Evolutionary conservation across 352 stramenopile species (phyloP).

Genomic region (Phytophthora crassamura): DNA sequence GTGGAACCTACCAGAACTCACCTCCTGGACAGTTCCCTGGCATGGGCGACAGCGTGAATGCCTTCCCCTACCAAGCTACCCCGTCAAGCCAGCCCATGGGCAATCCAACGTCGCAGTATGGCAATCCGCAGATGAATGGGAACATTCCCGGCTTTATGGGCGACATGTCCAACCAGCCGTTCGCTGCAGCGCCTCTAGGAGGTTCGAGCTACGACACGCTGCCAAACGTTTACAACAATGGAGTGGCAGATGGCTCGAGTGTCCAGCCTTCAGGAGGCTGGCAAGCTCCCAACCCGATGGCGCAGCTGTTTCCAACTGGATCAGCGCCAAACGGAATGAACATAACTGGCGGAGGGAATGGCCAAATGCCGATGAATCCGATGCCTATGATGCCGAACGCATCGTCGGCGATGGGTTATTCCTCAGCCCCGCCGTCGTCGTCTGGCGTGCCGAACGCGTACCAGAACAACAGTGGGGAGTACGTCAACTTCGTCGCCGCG

Average conservation of each 20-base stretch:
- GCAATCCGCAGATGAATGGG: slow-evolving; percentile 18
- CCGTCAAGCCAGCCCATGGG: slow-evolving; percentile 34
- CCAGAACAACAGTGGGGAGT: slow-evolving; percentile 30
- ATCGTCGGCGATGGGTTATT: slow-evolving; percentile 28
- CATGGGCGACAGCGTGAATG: slow-evolving; percentile 35
- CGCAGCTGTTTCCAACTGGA: slow-evolving; percentile 21
- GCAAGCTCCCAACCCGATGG: slow-evolving; percentile 35
- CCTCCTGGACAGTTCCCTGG: slow-evolving; percentile 19
- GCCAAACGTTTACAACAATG: slow-evolving; percentile 35
- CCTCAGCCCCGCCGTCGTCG: slow-evolving; percentile 19
- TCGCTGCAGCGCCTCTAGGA: slow-evolving; percentile 25
- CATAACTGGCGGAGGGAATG: slow-evolving; percentile 23
- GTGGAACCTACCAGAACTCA: slow-evolving; percentile 15
- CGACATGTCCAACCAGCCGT: slow-evolving; percentile 35
- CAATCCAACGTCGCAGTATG: slow-evolving; percentile 37
- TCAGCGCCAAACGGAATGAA: slow-evolving; percentile 24
- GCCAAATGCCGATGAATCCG: slow-evolving; percentile 33
- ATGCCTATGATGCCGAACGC: slow-evolving; percentile 32
- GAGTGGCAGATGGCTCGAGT: slow-evolving; percentile 14
- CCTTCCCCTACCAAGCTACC: slow-evolving; percentile 40
- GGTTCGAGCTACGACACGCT: slow-evolving; percentile 34
- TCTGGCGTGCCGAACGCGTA: slow-evolving; percentile 25
- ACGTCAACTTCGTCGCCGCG: slow-evolving; percentile 56
- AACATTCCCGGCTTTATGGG: slow-evolving; percentile 39
- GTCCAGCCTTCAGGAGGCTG: slow-evolving; percentile 20